Evolutionary conservation across 2,329 filamentous ascomycete genomes (phyloP), one percentile per base, ranked within the genome.

Genomic region (Fusarium sp.): DNA sequence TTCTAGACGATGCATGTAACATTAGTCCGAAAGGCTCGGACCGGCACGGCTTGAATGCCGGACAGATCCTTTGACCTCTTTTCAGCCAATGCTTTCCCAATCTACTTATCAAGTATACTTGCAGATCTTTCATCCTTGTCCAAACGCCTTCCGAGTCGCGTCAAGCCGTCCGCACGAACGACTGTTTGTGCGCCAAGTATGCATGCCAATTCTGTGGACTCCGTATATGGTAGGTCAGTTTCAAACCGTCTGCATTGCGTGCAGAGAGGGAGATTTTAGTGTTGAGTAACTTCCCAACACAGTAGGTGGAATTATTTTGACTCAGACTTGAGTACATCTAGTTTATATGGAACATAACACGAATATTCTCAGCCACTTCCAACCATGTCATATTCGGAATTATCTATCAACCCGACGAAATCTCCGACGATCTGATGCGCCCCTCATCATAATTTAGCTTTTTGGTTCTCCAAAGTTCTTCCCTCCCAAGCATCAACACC

Each of bases 401-500:
- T 4, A n/a, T 19, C 6, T 28, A 17, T 28, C 9, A 28, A 15
- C 17, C 14, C 11, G 6, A 30, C 4, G 10, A 19, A 28, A n/a
- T 8, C 9, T 4, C 7, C 11, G 11, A 9, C n/a, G 19, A 24
- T 9, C 6, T 12, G 10, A 28, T 38, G 14, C 5, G 2, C 15
- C 15, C 15, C 2, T 9, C 3, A 39, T 48, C n/a, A 61, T 38
- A 61, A 38, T 39, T 52, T 61, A 9, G 57, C 40, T 23, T 20
- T 51, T 20, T 30, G 42, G 21, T 34, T 20, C 28, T 39, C 30
- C 42, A 20, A 12, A 17, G 24, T 42, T 20, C 32, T 44, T 30
- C 44, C 43, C 28, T 56, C 60, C 43, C 50, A 62, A 3, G 62
- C 53, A 59, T 79, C 77, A 20, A 80, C 60, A 1, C 77, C 79